phyloP scores from a whole-genome alignment of 2,329 filamentous ascomycete genomes.

The Paraconiothyrium brasiliense region DNA sequence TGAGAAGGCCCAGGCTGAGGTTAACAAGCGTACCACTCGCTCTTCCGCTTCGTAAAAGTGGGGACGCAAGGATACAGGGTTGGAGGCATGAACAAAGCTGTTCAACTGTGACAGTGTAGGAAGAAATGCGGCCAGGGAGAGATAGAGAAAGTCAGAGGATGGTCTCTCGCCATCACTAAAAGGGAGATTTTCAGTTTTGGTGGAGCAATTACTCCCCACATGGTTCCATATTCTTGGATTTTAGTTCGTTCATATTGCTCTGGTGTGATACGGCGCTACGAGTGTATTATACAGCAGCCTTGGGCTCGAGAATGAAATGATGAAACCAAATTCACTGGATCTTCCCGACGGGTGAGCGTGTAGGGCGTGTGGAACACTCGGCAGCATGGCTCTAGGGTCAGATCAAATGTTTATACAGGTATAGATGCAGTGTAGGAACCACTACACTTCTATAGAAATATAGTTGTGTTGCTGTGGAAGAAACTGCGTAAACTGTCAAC shows the following conservation, averaged over 20 bases:
- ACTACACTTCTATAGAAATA: too few relatives aligned
- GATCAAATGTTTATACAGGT: not conserved
- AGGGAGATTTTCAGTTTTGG: constrained; percentile 25
- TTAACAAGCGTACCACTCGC: constrained; percentile 68
- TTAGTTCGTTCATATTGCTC: constrained; percentile 36
- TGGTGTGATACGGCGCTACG: constrained; percentile 35
- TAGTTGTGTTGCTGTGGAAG: too few relatives aligned
- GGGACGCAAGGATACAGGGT: not conserved
- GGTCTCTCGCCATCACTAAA: constrained; percentile 22
- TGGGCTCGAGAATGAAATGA: constrained; percentile 30
- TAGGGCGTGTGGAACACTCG: not conserved
- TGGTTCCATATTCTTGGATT: constrained; percentile 33
- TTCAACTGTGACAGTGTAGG: constrained; percentile 1
- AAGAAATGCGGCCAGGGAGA: constrained; percentile 10
- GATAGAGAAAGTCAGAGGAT: constrained; percentile 4
- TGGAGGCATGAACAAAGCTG: not conserved
- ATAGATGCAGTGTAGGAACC: too few relatives aligned
- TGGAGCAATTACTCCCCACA: constrained; percentile 19
- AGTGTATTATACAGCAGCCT: constrained; percentile 41
- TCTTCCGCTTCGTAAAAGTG: constrained; percentile 44
- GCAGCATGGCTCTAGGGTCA: not conserved
- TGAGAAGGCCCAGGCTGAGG: constrained; percentile 78
- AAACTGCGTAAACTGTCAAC: too few relatives aligned
- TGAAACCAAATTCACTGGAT: constrained; percentile 18
- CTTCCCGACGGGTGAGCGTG: not conserved